Base-by-base conservation (phyloP, 495 filamentous ascomycete species). In the Penicillium coprophilum region DNA sequence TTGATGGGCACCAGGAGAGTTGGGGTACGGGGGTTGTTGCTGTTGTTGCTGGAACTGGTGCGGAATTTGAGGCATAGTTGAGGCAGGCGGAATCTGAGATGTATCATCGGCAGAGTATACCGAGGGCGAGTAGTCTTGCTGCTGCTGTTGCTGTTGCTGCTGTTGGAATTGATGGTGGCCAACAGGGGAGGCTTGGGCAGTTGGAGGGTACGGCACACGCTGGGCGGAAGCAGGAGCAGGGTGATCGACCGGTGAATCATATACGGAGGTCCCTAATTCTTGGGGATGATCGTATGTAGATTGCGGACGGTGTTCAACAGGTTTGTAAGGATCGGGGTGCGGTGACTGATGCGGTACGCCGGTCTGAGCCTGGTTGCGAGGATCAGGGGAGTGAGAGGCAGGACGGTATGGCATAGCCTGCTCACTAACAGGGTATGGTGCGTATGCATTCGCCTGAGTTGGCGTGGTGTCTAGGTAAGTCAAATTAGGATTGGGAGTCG, bases 191-290 rank as follows among this genome's bases (percentile, higher is more conserved):
- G 66, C 70, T 23, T 69, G 61, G 4, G 71, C 69, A 30, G 69
- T 66, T 9, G 74, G 64, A 49, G 80, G 77, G 51, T 79, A 81
- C 46, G 80, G 80, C 39, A 68, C 70, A 50, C 70, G 73, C 32
- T 78, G 74, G 19, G 34, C 52, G 43, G 57, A 43, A 24, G 32
- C 50, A 39, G 57, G 34, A 28, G 53, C 17, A 43, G 64, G 53
- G 27, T 72, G 71, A 31, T 85, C 86, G 38, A 89, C 81, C 19
- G 90, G 90, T 6, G 88, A 90, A 64, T 93, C 88, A 60, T 94
- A 95, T 11, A 83, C 82, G 6, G 88, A 88, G n/a, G 90, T 91
- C 31, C 88, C 87, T 39, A 95, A 76, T 76, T 95, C 90, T 69
- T 93, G 90, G 1, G 90, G 90, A 44, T 86, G 84, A 10, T 85